Base-by-base conservation (phyloP, 495 filamentous ascomycete species). In the Lasiosphaeriaceae sp. region DNA sequence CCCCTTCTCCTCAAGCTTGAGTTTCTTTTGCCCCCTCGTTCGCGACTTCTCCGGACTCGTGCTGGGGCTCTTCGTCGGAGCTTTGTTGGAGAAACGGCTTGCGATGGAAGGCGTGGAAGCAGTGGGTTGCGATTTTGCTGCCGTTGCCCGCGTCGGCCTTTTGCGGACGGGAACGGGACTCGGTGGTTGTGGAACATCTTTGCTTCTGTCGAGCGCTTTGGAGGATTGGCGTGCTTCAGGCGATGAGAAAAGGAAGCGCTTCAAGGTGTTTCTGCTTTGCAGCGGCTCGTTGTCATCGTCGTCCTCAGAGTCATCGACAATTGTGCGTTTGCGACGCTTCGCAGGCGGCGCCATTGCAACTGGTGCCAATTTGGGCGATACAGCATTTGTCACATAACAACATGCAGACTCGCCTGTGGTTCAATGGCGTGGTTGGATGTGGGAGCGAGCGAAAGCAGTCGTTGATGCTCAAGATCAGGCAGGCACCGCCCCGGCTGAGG, bases 281-380 rank as follows among this genome's bases (percentile, higher is more conserved):
- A 64, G 45, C n/a, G 57, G 63, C 16, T 52, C 26, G 14, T 21
- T 14, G 20, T 44, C 47, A 19, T 37, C 52, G 21, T 54, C 66
- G 23, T 57, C 66, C 52, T 76, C 63, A 46, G 75, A 71, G 60
- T 68, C 66, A 19, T 64, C 61, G 41, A 66, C 41, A 34, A 67
- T 43, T 54, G 64, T 52, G 52, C 64, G 66, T 49, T 74, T 80
- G 59, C 73, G 74, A 57, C 80, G 79, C 72, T 81, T 82, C 57
- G 78, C 70, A 57, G 80, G 75, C 63, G 79, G 78, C 64, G 78
- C 75, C 80, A 83, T 82, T 59, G 65, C 68, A 67, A 66, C 45
- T 61, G 52, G 47, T 37, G 49, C 22, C 46, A 43, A 14, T 39
- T 26, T 26, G 21, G 26, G 23, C 24, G 43, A 44, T 54, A 51